Base-by-base conservation (phyloP, 202 grass and related monocot species). In the Musa balbisiana region DNA sequence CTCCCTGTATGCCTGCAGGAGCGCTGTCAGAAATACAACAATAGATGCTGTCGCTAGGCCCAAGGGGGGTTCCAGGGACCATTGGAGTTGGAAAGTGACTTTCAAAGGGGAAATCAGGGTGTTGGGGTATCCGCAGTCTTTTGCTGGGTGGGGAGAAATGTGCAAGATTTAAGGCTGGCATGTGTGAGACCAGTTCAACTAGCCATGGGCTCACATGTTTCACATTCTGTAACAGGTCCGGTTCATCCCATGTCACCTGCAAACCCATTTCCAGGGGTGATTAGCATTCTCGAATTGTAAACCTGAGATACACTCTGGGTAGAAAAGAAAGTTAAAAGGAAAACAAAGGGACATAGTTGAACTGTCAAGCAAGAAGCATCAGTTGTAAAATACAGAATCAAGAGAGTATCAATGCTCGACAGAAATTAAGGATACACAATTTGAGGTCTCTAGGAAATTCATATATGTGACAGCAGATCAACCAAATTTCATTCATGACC, bases 1-100 rank as follows among this genome's bases (percentile, higher is more conserved):
- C 87, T 91, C 94, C 94, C 94, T 97, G 90, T 88, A 93, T 93
- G 88, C 94, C 87, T 88, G 86, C 85, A 75, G 88, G 74, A 91
- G 86, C 68, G 69, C 80, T 72, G 78, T 86, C 86, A 67, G 83
- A 86, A 73, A 91, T 84, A 78, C 80, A 86, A 83, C 78, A 70
- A 51, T 87, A 65, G 59, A 84, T 86, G 79, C 82, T 78, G 54
- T 76, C 67, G 21, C 76, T 62, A 53, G 71, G 25, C 20, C 80
- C 76, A 73, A 92, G 82, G 82, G 84, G 84, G 80, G 24, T 72
- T 26, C 29, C 50, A 13, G 53, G 64, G 74, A 82, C 81, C 29
- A 53, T 49, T 8, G 74, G 65, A 72, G 16, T 69, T 55, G 82
- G 72, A 80, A 93, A 75, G 77, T 80, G 88, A 58, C 71, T 56